Conservation (phyloP, 1,284 basidiomycete genomes). For the Tylopilus sp. region DNA sequence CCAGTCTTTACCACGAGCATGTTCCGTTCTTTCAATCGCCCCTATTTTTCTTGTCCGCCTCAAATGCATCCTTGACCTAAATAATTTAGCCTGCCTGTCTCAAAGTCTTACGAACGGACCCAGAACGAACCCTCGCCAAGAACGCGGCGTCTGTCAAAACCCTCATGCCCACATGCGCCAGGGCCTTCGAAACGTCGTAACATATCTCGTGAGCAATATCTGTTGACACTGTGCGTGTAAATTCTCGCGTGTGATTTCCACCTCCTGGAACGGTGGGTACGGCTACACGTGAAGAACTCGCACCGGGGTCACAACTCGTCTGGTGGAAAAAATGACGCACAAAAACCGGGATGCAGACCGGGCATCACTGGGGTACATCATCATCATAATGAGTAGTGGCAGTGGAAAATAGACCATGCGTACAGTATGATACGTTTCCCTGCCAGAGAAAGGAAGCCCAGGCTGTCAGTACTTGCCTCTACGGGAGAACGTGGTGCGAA, state of each 20-base stretch:
- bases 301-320: background rate
- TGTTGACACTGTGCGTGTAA: constrained; percentile 54
- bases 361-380: constrained; percentile 42
- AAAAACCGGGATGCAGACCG: constrained; percentile 47
- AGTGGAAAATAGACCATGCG: background rate
- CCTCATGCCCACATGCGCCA: constrained; percentile 57
- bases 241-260: constrained; percentile 63
- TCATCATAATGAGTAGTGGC: background rate
- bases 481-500: background rate
- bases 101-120: background rate
- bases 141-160: constrained; percentile 53
- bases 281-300: constrained; percentile 30
- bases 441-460: background rate
- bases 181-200: constrained; percentile 54
- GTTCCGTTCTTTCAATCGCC: background rate
- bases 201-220: constrained; percentile 56
- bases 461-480: background rate
- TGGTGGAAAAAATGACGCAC: constrained; percentile 27
- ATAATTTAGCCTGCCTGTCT: background rate
- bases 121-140: constrained; percentile 16
- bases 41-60: background rate
- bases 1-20: too few species aligned
- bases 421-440: constrained; percentile 21
- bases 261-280: constrained; percentile 58
- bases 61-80: constrained; percentile 18